A percentile compares a stretch with the other conserved stretches of the same genome.
Conservation (phyloP, 169 alveolate species). For the Theileria equi region DNA sequence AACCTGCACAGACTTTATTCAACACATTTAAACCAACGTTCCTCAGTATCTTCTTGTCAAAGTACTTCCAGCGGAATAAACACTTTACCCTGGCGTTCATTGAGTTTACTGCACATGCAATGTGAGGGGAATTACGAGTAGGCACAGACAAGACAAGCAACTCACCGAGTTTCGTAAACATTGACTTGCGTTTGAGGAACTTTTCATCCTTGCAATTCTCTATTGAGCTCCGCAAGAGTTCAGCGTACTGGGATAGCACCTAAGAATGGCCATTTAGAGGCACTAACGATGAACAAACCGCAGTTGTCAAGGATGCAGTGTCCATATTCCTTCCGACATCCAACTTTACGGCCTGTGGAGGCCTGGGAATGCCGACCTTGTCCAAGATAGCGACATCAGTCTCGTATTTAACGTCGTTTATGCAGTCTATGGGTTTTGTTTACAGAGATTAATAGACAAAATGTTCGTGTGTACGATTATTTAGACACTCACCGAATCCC, state of each 20-base stretch:
- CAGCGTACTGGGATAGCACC: conserved; percentile 45
- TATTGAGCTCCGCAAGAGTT: conserved; percentile 14
- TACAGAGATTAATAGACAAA: too few relatives aligned
- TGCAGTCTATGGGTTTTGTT: conserved; percentile 28
- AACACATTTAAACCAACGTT: conserved; percentile 1
- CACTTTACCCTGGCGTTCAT: not conserved
- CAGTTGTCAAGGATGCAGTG: not conserved
- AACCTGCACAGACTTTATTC: not conserved
- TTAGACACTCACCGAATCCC: conserved; percentile 23
- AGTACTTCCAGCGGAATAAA: conserved; percentile 17
- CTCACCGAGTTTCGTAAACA: conserved; percentile 51
- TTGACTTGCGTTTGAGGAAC: conserved; percentile 49
- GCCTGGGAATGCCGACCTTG: conserved; percentile 48
- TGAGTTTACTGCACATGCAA: not conserved
- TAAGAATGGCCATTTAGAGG: not conserved
- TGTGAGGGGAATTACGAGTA: not conserved
- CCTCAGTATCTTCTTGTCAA: conserved; percentile 21
- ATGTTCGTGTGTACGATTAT: not conserved
- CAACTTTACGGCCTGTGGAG: conserved; percentile 18
- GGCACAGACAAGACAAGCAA: not conserved
- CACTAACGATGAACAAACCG: not conserved
- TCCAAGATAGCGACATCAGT: conserved; percentile 22
- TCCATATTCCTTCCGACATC: not conserved
- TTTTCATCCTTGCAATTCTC: conserved; percentile 9
- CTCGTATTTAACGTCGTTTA: conserved; percentile 7